Evolutionary conservation across 2,329 filamentous ascomycete genomes (phyloP), one percentile per base, ranked within the genome.

Genomic region (Amylocarpus encephaloides): DNA sequence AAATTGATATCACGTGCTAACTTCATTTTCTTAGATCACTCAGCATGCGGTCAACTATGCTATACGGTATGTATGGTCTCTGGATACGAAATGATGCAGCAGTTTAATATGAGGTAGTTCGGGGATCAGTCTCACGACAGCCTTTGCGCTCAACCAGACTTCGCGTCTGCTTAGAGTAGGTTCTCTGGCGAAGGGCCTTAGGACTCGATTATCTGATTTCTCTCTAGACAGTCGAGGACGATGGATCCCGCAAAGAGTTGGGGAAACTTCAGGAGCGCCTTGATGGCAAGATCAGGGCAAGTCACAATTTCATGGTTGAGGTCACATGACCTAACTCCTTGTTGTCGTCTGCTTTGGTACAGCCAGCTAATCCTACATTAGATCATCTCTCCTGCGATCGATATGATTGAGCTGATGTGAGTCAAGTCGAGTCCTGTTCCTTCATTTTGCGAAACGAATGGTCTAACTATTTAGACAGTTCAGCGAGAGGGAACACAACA

Each of bases 321-420:
- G 26, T 32, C 41, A 46, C 48, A 36, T 19, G 32, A 47, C 39
- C 16, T 19, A 35, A 49, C 11, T 18, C 13, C 34, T 13, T 13
- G 10, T 10, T 2, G 4, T 46, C 29, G 7, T 12, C 22, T 12
- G 13, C 12, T 30, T 2, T 19, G 6, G 12, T 19, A 13, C 30
- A 19, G 30, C 42, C 32, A 42, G 44, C 9, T 22, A 48, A 36
- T n/a, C 46, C 32, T 42, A 51, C 16, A 18, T 30, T 55, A 88
- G 82, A 88, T 95, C 57, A 83, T 96, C 41, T 90, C 89, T 10
- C 91, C 91, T 1, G 87, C 89, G 9, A 92, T 95, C 62, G 89
- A 95, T 65, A 83, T 95, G 74, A 89, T 95, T 61, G 88, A 95
- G 67, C 78, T 96, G 61, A 93, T 93, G 83, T 87, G 67, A 60